Base-by-base conservation (phyloP, 1,139 yeast genomes). In the Candida albicans region DNA sequence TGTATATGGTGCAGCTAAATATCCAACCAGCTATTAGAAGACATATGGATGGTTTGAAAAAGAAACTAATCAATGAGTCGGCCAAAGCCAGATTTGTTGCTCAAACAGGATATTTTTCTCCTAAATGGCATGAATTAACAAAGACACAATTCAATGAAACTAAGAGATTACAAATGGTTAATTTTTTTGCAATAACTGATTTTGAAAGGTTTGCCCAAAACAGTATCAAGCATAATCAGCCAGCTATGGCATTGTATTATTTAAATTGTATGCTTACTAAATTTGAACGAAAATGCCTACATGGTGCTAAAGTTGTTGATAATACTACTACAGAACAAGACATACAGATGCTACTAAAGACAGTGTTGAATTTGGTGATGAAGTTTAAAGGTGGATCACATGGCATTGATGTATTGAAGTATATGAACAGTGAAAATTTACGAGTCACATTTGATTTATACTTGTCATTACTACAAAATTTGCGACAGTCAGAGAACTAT, bases 81-180 rank as follows among this genome's bases (percentile, higher is more conserved):
- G 60, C 62, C 35, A 45, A 64, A 22, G 73, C 71, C 3, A 58
- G 58, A 37, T 67, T 63, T 44, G 58, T 70, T 3, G 64, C 64
- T 4, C 54, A 72, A 40, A 71, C 77, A 0, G 79, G 79, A 0
- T 54, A 60, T 46, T 40, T 65, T 3, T 53, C 62, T 31, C 67
- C 75, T 1, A 11, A 59, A 44, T 71, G 75, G 75, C 73, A 68
- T 44, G 62, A 70, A 44, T 59, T 67, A 1, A 52, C 59, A 14
- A 51, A 52, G 27, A 49, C 54, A 1, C 42, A 47, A 5, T 55
- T 49, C 3, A 40, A 39, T 4, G 49, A 48, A n/a, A 33, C 5
- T 4, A 68, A 67, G 22, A 56, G 56, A 30, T 41, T 48, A 34
- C 64, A 59, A 47, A 68, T 73, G 68, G 48, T 61, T 9, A 44